Evolutionary conservation across 352 stramenopile species (phyloP), one percentile per base, ranked within the genome.

Genomic region (Chrysophaeum taylorii): DNA sequence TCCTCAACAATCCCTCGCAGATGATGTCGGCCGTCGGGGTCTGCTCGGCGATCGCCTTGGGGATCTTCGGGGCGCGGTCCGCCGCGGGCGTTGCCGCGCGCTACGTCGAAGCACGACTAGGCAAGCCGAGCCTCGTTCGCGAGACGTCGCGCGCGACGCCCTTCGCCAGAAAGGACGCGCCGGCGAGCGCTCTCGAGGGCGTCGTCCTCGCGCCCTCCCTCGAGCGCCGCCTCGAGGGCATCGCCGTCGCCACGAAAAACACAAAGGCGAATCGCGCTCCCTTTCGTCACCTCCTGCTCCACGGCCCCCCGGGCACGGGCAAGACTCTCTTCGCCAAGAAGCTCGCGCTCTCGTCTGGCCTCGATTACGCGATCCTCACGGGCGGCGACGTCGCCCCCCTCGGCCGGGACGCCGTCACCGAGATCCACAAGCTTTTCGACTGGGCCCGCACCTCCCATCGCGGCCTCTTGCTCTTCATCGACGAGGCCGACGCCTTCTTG

Each of bases 401-500:
- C 45, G 94, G 94, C 60, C 74, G 81, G 33, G 93, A 99, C 79
- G 94, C 91, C 45, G 94, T 98, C 23, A 98, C 94, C 37, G 94
- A 99, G 87, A 95, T 99, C 76, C 95, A 98, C 84, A 97, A 97
- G 81, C 78, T 99, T n/a, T 98, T 99, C 78, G 94, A 98, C 81
- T 99, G 94, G 94, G 93, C 94, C 39, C 95, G 95, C 77, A 95
- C 94, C 69, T 93, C 85, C 73, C 85, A 87, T 60, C 89, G 90
- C 41, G 95, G 95, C 60, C 78, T 99, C 73, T 74, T 99, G 67
- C 80, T 99, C 4, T 99, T 99, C 76, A 91, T 99, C 2, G 95
- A 99, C 78, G 95, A 99, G 78, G 95, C 95, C 61, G 96, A 99
- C 85, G 94, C 95, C 38, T 99, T 99, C 79, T 83, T 99, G 61